A percentile compares a stretch with the other conserved stretches of the same genome.
Evolutionary conservation across 441 rosid genomes (phyloP).

Genomic region (Capsella rubella): DNA sequence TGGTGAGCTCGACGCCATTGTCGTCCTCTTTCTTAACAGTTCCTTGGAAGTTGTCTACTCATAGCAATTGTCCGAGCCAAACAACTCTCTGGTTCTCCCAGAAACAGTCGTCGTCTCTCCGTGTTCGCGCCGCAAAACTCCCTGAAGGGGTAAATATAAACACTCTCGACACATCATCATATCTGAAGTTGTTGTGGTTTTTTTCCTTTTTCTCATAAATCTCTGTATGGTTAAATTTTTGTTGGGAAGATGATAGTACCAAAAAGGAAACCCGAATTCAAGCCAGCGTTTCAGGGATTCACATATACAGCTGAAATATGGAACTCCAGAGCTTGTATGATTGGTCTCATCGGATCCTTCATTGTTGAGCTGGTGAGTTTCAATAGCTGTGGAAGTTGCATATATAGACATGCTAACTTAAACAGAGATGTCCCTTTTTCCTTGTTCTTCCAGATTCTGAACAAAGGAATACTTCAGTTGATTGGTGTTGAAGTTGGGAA

Average conservation of each 20-base stretch:
- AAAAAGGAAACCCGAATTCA: constrained; percentile 69
- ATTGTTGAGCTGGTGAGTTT: constrained; percentile 70
- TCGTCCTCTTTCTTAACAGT: constrained; percentile 48
- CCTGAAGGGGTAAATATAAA: constrained; percentile 61
- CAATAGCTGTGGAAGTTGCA: not conserved
- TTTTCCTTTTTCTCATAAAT: too few relatives aligned
- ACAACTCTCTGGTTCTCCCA: constrained; percentile 32
- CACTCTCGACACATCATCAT: not conserved
- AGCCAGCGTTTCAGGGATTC: constrained; percentile 74
- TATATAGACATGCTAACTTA: not conserved
- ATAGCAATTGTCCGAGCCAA: constrained; percentile 23
- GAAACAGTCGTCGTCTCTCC: constrained; percentile 44
- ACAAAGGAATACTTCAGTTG: constrained; percentile 71
- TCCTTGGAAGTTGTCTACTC: constrained; percentile 27
- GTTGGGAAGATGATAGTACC: constrained; percentile 63
- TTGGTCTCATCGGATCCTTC: constrained; percentile 74
- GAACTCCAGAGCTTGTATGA: constrained; percentile 96
- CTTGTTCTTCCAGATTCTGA: constrained; percentile 59
- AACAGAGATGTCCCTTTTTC: not conserved
- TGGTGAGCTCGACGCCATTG: constrained; percentile 50
- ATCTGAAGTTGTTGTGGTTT: too few relatives aligned
- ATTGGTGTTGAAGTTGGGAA: constrained; percentile 82
- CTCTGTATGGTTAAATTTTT: not conserved
- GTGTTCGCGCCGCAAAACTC: constrained; percentile 67
- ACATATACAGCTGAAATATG: constrained; percentile 79